Percentiles rank a stretch among this genome's conserved stretches.
These are phyloP conservation scores for Cercospora brassicicola DNA, from an alignment of 2,329 filamentous ascomycete genomes.

Conservation along the genomic window DNA sequence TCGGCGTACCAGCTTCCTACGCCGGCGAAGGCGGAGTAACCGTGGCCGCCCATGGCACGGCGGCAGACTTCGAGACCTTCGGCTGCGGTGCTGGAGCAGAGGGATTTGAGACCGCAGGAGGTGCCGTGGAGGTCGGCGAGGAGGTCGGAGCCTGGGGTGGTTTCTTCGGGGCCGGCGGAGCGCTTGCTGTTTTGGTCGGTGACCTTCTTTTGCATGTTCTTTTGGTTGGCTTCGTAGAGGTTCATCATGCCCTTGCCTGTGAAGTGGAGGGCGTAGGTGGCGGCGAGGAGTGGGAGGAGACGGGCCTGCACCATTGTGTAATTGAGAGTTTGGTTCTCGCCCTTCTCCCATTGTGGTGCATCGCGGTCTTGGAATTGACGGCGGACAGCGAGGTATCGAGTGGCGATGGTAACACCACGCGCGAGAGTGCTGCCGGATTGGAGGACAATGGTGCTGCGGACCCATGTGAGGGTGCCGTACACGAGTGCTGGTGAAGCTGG, in stretches of 20 bases:
- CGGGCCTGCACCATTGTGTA: constrained; percentile 80
- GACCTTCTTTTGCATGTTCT: constrained; percentile 56
- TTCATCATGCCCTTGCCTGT: constrained; percentile 75
- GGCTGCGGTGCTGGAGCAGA: constrained; percentile 69
- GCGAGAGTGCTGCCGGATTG: constrained; percentile 71
- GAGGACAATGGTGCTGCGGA: constrained; percentile 71
- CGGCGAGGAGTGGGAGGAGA: constrained; percentile 68
- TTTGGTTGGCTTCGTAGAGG: constrained; percentile 71
- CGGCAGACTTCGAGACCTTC: constrained; percentile 75
- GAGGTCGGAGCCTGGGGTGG: constrained; percentile 64
- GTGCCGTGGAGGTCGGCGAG: constrained; percentile 75
- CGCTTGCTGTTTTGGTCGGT: constrained; percentile 51
- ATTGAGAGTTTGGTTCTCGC: constrained; percentile 74
- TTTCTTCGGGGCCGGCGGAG: constrained; percentile 67
- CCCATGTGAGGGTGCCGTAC: constrained; percentile 75
- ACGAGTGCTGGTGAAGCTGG: constrained; percentile 67
- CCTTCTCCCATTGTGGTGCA: constrained; percentile 56
- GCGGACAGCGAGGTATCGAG: constrained; percentile 70
- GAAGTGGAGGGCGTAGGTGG: constrained; percentile 76
- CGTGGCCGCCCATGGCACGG: constrained; percentile 74
- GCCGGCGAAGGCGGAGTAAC: constrained; percentile 73
- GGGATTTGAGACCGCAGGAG: constrained; percentile 72
- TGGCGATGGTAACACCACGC: constrained; percentile 75
- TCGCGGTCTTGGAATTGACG: constrained; percentile 78
- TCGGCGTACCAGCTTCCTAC: constrained; percentile 74